Evolutionary conservation across 305 asterid genomes (phyloP).

Genomic region (Fraxinus baroniana): DNA sequence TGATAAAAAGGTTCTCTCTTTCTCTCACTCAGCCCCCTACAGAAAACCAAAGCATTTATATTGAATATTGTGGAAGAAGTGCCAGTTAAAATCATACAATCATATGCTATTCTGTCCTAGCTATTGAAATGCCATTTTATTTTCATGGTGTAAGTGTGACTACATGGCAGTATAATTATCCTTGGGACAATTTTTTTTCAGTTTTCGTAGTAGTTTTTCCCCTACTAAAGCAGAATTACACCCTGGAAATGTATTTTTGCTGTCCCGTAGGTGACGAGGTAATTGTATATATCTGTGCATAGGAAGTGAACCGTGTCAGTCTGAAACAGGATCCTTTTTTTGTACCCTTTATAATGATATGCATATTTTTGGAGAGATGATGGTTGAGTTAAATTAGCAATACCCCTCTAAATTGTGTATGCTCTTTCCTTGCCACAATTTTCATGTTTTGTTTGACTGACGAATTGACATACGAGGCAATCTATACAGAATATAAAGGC

Average conservation of each 20-base stretch:
- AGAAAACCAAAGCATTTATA: neutral
- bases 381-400: neutral
- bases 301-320: neutral
- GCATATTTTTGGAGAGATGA: neutral
- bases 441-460: neutral
- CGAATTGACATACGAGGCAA: neutral
- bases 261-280: neutral
- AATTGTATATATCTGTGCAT: neutral
- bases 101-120: neutral
- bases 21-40: slow-evolving; percentile 5
- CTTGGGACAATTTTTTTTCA: neutral
- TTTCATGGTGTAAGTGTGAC: neutral
- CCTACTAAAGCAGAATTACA: neutral
- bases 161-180: neutral
- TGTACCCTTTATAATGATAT: neutral
- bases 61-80: slow-evolving; percentile 1
- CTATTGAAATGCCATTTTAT: neutral
- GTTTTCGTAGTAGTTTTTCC: neutral
- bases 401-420: neutral
- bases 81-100: neutral
- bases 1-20: slow-evolving; percentile 70
- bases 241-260: neutral
- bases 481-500: slow-evolving; percentile 85
- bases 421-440: slow-evolving; percentile 2
- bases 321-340: neutral